Percentiles rank a stretch among this genome's conserved stretches.
Conservation (phyloP, 1,284 basidiomycete species). For the Athelia psychrophila region DNA sequence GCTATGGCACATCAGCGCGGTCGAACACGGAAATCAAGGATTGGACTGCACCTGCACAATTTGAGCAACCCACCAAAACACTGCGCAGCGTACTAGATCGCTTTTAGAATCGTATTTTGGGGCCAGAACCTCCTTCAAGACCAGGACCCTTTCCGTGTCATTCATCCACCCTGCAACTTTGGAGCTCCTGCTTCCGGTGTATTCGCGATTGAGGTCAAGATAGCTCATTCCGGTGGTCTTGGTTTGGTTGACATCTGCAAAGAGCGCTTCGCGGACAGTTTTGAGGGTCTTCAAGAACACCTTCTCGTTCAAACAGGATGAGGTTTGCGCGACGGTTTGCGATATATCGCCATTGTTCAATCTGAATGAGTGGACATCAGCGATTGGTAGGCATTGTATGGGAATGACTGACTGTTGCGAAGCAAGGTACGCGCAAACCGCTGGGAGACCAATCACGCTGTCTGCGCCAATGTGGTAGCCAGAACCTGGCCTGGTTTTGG, state of each 20-base stretch:
- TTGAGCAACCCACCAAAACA: background rate
- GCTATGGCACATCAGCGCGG: background rate
- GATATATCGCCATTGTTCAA: background rate
- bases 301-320: background rate
- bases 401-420: background rate
- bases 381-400: background rate
- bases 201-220: background rate
- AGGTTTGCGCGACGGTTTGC: background rate
- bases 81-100: background rate
- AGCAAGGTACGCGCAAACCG: background rate
- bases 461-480: background rate
- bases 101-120: background rate
- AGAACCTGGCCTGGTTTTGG: background rate
- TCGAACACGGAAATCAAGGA: background rate
- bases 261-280: background rate
- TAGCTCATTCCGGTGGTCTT: background rate
- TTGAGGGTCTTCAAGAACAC: background rate
- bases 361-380: background rate
- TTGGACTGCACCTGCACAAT: background rate
- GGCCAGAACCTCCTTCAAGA: background rate
- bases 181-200: background rate
- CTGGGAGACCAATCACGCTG: background rate
- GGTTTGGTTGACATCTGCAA: background rate
- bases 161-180: slow-evolving; percentile 1
- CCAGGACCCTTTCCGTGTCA: background rate